Evolutionary conservation across 257 asterid species (phyloP).

Genomic region (Ocimum tenuiflorum): DNA sequence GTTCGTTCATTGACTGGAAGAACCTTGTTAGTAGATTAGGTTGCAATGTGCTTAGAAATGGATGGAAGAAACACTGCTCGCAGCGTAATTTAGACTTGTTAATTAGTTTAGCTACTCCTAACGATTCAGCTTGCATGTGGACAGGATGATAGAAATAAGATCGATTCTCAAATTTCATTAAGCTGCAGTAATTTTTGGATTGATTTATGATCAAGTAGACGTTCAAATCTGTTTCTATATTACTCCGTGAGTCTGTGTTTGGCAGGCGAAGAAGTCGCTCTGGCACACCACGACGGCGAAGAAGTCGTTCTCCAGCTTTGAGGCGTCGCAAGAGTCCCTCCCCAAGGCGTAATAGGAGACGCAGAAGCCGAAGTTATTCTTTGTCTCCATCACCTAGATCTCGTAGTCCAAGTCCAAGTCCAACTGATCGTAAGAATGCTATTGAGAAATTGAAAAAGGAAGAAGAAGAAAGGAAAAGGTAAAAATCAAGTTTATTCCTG

Average conservation of each 20-base stretch:
- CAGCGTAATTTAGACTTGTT: constrained; percentile 3
- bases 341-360: constrained; percentile 63
- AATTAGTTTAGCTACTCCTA: not conserved
- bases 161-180: not conserved
- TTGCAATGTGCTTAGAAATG: constrained; percentile 15
- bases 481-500: not conserved
- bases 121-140: not conserved
- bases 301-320: constrained; percentile 58
- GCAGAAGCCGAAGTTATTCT: constrained; percentile 52
- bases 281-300: constrained; percentile 38
- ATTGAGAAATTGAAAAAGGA: constrained; percentile 49
- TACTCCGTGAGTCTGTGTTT: not conserved
- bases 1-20: not conserved
- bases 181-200: not conserved
- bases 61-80: not conserved
- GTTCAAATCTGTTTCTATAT: not conserved
- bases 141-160: not conserved
- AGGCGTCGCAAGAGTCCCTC: constrained; percentile 65
- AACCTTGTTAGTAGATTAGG: not conserved
- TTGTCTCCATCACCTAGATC: constrained; percentile 54
- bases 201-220: not conserved
- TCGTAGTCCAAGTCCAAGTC: constrained; percentile 45
- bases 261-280: constrained; percentile 65
- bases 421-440: constrained; percentile 49
- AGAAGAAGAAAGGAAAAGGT: constrained; percentile 77